phyloP scores from a whole-genome alignment of 441 rosid species.

The Euphorbia corollata region DNA sequence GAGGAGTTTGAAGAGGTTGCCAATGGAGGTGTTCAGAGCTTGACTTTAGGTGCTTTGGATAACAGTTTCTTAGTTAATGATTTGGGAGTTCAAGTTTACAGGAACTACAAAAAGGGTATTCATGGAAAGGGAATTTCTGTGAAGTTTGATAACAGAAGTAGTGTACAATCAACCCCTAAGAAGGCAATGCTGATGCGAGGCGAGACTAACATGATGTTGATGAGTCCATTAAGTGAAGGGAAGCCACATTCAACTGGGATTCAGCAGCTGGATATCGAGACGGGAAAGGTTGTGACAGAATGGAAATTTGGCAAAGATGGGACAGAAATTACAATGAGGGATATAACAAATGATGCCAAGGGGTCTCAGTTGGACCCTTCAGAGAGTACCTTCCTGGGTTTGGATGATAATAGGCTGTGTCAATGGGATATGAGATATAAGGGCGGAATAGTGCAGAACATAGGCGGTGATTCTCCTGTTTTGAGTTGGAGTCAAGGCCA shows the following conservation, averaged over 20 bases:
- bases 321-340: slow-evolving; percentile 79
- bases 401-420: slow-evolving; percentile 87
- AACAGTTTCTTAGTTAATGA: slow-evolving; percentile 89
- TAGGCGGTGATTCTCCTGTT: slow-evolving; percentile 53
- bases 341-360: slow-evolving; percentile 76
- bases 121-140: slow-evolving; percentile 86
- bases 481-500: slow-evolving; percentile 89
- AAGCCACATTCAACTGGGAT: slow-evolving; percentile 61
- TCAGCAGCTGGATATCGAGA: slow-evolving; percentile 87
- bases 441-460: slow-evolving; percentile 83
- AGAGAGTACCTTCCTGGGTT: slow-evolving; percentile 78
- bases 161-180: slow-evolving; percentile 46
- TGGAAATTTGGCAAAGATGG: slow-evolving; percentile 97
- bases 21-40: slow-evolving; percentile 77
- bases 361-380: slow-evolving; percentile 91
- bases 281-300: slow-evolving; percentile 74
- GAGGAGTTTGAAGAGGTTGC: slow-evolving; percentile 87
- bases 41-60: slow-evolving; percentile 91
- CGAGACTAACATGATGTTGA: slow-evolving; percentile 89
- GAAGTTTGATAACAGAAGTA: slow-evolving; percentile 42
- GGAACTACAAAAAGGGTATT: slow-evolving; percentile 75
- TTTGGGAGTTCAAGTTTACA: slow-evolving; percentile 79
- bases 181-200: slow-evolving; percentile 90
- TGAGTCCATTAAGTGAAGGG: slow-evolving; percentile 73
- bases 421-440: slow-evolving; percentile 95